A percentile compares a stretch with the other conserved stretches of the same genome.
Conservation (phyloP, 257 asterid species). For the Plantago major region DNA sequence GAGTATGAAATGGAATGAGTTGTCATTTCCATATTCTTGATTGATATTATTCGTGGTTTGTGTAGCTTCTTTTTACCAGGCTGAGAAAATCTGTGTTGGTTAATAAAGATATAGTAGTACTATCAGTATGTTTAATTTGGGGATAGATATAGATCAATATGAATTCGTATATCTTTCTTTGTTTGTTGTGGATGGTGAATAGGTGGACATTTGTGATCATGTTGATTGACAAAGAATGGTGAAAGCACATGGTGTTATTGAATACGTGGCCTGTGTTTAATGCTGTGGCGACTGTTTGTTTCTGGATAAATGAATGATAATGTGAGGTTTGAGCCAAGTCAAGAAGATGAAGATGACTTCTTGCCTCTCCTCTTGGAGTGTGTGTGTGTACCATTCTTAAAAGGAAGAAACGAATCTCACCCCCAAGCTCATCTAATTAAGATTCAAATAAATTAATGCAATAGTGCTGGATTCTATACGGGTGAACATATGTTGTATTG, state of each 20-base stretch:
- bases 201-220: constrained; percentile 18
- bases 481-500: too few species aligned
- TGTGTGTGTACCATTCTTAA: too few species aligned
- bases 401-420: too few species aligned
- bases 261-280: constrained; percentile 31
- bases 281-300: constrained; percentile 3
- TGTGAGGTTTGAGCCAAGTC: too few species aligned
- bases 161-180: too few species aligned
- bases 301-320: too few species aligned
- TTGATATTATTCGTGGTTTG: neutral
- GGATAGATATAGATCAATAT: neutral
- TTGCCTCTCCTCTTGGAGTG: too few species aligned
- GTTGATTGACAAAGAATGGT: constrained; percentile 13
- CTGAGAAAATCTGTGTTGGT: neutral
- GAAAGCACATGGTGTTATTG: neutral
- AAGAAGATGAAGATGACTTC: too few species aligned
- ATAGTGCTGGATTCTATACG: too few species aligned
- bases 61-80: neutral
- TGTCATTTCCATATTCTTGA: constrained; percentile 27
- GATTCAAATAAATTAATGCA: too few species aligned
- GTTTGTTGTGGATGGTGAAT: neutral
- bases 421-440: too few species aligned
- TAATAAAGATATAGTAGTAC: neutral
- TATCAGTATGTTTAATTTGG: neutral
- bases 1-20: constrained; percentile 30